A percentile compares a stretch with the other conserved stretches of the same genome.
These are phyloP conservation scores for Hanseniaspora nectarophila DNA, from an alignment of 805 yeast genomes.

Conservation along the genomic window DNA sequence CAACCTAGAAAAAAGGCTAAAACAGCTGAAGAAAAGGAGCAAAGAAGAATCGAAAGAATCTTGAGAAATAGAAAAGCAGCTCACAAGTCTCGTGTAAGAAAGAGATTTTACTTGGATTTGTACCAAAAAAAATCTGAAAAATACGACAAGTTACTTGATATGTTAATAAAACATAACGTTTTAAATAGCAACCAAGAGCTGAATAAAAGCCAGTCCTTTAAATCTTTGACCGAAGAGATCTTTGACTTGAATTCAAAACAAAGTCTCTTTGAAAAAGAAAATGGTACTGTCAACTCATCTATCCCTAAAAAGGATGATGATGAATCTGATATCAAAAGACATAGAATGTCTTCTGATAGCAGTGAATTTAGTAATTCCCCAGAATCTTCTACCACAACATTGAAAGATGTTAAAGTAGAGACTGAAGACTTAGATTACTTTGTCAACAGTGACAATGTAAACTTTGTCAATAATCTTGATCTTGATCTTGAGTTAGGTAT, in stretches of 20 bases:
- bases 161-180: neutral
- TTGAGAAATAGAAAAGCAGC: constrained; percentile 93
- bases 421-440: neutral
- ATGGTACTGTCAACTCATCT: constrained; percentile 13
- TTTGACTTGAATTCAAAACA: neutral
- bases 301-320: neutral
- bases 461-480: neutral
- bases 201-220: neutral
- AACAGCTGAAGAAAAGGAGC: constrained; percentile 94
- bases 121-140: constrained; percentile 43
- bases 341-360: neutral
- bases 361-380: neutral
- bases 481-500: constrained; percentile 8
- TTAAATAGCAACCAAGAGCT: neutral
- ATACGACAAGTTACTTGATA: constrained; percentile 16
- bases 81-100: constrained; percentile 93
- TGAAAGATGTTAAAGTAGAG: neutral
- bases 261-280: neutral
- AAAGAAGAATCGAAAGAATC: constrained; percentile 84
- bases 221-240: neutral
- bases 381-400: constrained; percentile 2
- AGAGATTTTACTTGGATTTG: constrained; percentile 79
- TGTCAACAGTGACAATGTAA: neutral
- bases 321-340: neutral
- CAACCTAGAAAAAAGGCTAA: constrained; percentile 96